Evolutionary conservation across 805 yeast genomes (phyloP).

Genomic region (Blastobotrys parvus): DNA sequence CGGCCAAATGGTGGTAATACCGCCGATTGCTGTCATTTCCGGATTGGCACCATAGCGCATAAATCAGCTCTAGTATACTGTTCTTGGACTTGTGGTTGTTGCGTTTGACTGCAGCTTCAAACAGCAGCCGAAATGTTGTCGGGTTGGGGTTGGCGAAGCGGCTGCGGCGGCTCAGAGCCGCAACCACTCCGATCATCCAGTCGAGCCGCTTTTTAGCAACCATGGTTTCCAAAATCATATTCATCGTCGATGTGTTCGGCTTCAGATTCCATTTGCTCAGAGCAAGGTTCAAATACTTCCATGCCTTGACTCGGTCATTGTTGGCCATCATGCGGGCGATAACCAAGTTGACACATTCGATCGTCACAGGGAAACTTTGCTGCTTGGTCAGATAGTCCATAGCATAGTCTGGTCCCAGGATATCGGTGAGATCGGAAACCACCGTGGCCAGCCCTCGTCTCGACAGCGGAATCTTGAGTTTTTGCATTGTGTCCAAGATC

Average conservation of each 20-base stretch:
- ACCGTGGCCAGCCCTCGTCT: constrained; percentile 10
- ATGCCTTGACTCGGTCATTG: constrained; percentile 11
- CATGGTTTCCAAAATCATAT: constrained; percentile 10
- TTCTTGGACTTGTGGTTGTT: constrained; percentile 5
- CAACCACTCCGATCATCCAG: constrained; percentile 14
- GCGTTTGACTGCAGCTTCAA: constrained; percentile 10
- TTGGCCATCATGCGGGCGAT: constrained; percentile 5
- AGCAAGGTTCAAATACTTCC: constrained; percentile 15
- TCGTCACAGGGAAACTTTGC: constrained; percentile 4
- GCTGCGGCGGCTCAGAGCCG: constrained; percentile 4
- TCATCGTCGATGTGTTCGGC: constrained; percentile 12
- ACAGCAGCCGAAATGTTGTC: constrained; percentile 8
- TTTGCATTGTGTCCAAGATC: constrained; percentile 12
- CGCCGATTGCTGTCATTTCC: not conserved
- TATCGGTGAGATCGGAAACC: constrained; percentile 10
- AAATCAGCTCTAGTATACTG: not conserved
- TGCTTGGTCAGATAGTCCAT: constrained; percentile 10
- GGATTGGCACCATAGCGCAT: not conserved
- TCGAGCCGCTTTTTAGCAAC: constrained; percentile 12
- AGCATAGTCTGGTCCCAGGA: constrained; percentile 12
- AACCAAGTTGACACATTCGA: constrained; percentile 11
- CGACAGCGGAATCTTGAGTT: constrained; percentile 10
- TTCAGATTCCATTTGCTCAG: constrained; percentile 2
- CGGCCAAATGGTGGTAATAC: not conserved
- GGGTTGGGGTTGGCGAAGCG: constrained; percentile 9